phyloP scores from a whole-genome alignment of 495 filamentous ascomycete species.

The Pyrenula aspistea region DNA sequence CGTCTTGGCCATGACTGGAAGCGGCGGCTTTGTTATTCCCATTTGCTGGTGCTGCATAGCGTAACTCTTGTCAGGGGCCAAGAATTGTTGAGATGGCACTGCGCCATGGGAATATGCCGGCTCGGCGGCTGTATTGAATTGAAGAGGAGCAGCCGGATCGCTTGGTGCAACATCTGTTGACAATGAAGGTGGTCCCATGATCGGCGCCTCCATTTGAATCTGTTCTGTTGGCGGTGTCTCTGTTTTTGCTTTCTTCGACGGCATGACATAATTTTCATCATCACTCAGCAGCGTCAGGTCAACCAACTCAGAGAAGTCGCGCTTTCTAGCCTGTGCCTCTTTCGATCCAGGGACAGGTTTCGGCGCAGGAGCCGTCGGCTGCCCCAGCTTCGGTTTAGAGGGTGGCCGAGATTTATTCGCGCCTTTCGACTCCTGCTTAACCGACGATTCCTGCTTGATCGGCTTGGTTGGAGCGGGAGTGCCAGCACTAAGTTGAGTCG shows the following conservation, averaged over 20 bases:
- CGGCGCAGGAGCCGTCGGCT: not conserved
- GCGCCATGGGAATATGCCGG: not conserved
- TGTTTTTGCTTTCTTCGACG: not conserved
- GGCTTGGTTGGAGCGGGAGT: not conserved
- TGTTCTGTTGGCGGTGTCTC: not conserved
- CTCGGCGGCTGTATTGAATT: not conserved
- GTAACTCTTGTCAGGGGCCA: not conserved
- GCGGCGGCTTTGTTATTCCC: not conserved
- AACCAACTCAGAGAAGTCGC: slow-evolving; percentile 34
- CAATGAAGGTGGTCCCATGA: not conserved
- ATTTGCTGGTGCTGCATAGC: not conserved
- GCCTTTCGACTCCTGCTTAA: slow-evolving; percentile 1
- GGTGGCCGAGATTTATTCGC: not conserved
- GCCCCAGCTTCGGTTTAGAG: slow-evolving; percentile 2
- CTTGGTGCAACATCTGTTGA: not conserved
- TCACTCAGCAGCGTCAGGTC: slow-evolving; percentile 31
- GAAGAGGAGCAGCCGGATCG: not conserved
- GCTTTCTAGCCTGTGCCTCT: slow-evolving; percentile 25
- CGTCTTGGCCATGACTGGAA: slow-evolving; percentile 19
- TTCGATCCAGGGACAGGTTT: slow-evolving; percentile 5
- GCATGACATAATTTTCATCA: slow-evolving; percentile 20
- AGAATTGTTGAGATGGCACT: not conserved
- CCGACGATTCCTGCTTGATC: not conserved
- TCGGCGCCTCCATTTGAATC: not conserved
- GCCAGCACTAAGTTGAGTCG: not conserved